phyloP scores from a whole-genome alignment of 2,329 filamentous ascomycete species.

The Penicillium sp. region DNA sequence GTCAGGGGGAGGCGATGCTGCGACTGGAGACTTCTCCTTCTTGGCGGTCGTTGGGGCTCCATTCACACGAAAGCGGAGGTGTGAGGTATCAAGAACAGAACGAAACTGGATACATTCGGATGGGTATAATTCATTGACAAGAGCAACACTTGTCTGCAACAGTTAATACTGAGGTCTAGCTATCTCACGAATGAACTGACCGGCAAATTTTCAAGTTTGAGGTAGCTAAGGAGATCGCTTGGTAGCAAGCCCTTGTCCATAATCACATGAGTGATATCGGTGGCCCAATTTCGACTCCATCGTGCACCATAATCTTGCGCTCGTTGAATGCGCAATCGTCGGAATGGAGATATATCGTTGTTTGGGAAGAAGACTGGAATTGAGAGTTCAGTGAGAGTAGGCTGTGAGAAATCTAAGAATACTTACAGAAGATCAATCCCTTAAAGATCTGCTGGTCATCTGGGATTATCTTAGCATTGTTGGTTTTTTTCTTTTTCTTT shows the following conservation, averaged over 20 bases:
- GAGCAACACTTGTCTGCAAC: slow-evolving; percentile 29
- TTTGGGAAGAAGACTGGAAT: slow-evolving; percentile 71
- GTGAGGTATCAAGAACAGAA: slow-evolving; percentile 56
- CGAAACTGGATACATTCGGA: slow-evolving; percentile 65
- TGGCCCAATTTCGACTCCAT: slow-evolving; percentile 61
- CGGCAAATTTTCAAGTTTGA: slow-evolving; percentile 52
- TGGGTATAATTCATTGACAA: slow-evolving; percentile 69
- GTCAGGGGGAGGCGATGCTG: neutral
- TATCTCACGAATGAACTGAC: slow-evolving; percentile 35
- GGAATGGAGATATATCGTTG: slow-evolving; percentile 65
- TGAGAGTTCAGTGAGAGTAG: slow-evolving; percentile 5
- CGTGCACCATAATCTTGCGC: slow-evolving; percentile 71
- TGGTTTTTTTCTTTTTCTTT: slow-evolving; percentile 35
- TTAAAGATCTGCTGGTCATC: slow-evolving; percentile 59
- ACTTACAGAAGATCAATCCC: slow-evolving; percentile 58
- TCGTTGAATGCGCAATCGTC: slow-evolving; percentile 70
- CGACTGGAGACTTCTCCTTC: slow-evolving; percentile 12
- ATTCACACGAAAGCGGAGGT: slow-evolving; percentile 51
- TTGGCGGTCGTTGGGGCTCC: slow-evolving; percentile 18
- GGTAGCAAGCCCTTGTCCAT: slow-evolving; percentile 69
- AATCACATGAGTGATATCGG: slow-evolving; percentile 71
- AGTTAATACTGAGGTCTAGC: slow-evolving; percentile 14
- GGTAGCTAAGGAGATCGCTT: slow-evolving; percentile 58
- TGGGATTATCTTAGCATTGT: slow-evolving; percentile 46
- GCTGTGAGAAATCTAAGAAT: neutral